Percentiles rank a stretch among this genome's conserved stretches.
phyloP scores from a whole-genome alignment of 1,139 yeast species.

The Saccharomyces hybrid region DNA sequence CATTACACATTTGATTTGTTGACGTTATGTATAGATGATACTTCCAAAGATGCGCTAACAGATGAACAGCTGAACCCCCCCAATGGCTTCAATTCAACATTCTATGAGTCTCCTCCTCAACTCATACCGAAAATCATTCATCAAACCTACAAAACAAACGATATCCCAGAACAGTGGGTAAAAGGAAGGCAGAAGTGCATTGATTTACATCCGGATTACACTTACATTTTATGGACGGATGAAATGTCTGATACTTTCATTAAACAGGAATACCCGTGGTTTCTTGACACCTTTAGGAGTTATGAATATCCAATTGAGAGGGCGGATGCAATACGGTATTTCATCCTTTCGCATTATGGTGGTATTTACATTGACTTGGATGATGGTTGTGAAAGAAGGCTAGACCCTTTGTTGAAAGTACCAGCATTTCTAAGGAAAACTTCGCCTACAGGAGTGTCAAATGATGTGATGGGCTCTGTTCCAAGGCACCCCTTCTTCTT shows the following conservation, averaged over 20 bases:
- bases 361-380: conserved; percentile 88
- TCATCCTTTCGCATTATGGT: conserved; percentile 74
- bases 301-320: conserved; percentile 79
- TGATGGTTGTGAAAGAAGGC: conserved; percentile 71
- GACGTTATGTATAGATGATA: conserved; percentile 66
- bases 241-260: conserved; percentile 74
- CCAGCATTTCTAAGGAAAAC: conserved; percentile 88
- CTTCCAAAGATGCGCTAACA: conserved; percentile 54
- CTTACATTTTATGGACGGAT: conserved; percentile 88
- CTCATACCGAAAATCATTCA: conserved; percentile 85
- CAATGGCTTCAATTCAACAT: not conserved
- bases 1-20: conserved; percentile 69
- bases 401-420: conserved; percentile 73
- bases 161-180: conserved; percentile 75
- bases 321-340: conserved; percentile 87
- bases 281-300: conserved; percentile 65
- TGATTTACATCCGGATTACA: conserved; percentile 77
- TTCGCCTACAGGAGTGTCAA: conserved; percentile 82
- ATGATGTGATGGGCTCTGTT: conserved; percentile 86
- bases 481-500: conserved; percentile 82
- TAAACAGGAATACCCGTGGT: conserved; percentile 77
- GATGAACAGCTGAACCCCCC: conserved; percentile 50
- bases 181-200: conserved; percentile 70
- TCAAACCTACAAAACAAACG: conserved; percentile 77
- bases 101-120: conserved; percentile 36